Conservation (phyloP, 78 protist genomes). For the Cavenderia fasciculata region DNA sequence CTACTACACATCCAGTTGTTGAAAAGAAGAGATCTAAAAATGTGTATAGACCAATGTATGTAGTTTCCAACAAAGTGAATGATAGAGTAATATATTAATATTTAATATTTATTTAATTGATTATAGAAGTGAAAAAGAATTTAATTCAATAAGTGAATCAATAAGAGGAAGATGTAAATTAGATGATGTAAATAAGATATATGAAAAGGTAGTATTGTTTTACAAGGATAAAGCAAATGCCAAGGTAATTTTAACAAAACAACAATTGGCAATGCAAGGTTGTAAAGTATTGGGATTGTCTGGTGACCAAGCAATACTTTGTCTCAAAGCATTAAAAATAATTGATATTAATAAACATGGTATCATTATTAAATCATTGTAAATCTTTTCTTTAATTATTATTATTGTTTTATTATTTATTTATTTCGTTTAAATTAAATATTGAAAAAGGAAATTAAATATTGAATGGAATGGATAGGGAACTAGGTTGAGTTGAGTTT, state of each 20-base stretch:
- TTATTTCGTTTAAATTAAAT: too few species aligned
- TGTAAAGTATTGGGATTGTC: background rate
- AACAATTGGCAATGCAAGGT: background rate
- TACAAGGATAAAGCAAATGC: background rate
- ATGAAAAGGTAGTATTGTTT: background rate
- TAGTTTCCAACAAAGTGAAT: too few species aligned
- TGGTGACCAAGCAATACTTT: background rate
- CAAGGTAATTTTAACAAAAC: background rate
- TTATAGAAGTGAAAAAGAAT: background rate
- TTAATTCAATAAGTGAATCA: background rate
- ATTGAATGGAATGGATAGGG: too few species aligned
- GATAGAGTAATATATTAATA: background rate
- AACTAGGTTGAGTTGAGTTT: too few species aligned
- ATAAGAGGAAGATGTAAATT: background rate
- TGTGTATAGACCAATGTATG: background rate
- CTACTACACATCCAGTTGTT: background rate
- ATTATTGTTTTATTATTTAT: too few species aligned
- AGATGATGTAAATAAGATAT: background rate
- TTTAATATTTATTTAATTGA: background rate
- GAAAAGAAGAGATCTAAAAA: background rate
- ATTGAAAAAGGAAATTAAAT: too few species aligned
- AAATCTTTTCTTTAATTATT: too few species aligned
- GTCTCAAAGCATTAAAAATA: background rate
- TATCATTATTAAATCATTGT: too few species aligned
- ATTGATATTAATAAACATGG: background rate